A percentile compares a stretch with the other conserved stretches of the same genome.
Conservation (phyloP, 805 yeast genomes). For the Hanseniaspora pseudoguilliermondii region DNA sequence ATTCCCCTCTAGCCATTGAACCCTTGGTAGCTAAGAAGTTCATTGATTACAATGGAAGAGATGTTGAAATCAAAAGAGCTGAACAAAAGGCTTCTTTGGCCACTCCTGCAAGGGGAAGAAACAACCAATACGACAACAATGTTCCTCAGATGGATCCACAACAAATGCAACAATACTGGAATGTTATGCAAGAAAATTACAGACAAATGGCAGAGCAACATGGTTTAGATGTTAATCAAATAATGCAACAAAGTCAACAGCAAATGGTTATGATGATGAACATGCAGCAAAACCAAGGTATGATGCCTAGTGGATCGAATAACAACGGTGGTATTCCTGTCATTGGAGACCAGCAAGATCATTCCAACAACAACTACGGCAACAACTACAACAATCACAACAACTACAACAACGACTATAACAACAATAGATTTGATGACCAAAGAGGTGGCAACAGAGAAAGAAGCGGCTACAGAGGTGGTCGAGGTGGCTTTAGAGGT, state of each 20-base stretch:
- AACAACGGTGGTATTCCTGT: conserved; percentile 23
- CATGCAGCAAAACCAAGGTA: conserved; percentile 17
- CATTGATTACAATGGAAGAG: conserved; percentile 71
- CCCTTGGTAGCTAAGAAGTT: conserved; percentile 70
- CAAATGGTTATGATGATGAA: conserved; percentile 28
- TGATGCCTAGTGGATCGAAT: conserved; percentile 15
- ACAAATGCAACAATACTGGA: conserved; percentile 52
- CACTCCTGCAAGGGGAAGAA: conserved; percentile 27
- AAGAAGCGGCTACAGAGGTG: conserved; percentile 11
- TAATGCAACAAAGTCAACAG: conserved; percentile 28
- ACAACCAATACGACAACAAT: conserved; percentile 35
- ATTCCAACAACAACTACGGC: conserved; percentile 16
- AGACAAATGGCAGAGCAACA: conserved; percentile 28
- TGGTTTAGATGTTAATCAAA: conserved; percentile 26
- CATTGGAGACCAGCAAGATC: conserved; percentile 17
- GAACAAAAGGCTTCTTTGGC: conserved; percentile 46
- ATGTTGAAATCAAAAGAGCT: conserved; percentile 73
- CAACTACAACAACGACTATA: conserved; percentile 13
- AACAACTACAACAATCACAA: conserved; percentile 20
- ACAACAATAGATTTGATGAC: not conserved
- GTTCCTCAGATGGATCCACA: conserved; percentile 32
- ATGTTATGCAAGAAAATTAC: conserved; percentile 43
- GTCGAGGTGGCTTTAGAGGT: conserved; percentile 11
- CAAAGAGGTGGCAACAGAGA: conserved; percentile 1
- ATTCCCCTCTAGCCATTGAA: conserved; percentile 87